Evolutionary conservation across 2,329 filamentous ascomycete species (phyloP).

Genomic region (Penicillium sp.): DNA sequence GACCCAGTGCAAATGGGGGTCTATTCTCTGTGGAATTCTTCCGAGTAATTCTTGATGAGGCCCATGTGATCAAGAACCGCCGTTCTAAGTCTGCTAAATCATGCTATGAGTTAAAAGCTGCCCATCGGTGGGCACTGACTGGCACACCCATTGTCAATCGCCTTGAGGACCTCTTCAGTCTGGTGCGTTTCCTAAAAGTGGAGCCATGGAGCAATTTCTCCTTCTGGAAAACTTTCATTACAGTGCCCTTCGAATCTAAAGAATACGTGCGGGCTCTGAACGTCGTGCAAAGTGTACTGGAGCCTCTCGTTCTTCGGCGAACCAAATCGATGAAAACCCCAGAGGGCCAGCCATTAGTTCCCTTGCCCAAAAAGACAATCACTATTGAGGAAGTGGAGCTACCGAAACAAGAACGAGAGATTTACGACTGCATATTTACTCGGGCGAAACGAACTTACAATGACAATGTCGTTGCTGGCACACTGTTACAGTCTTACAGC

Average conservation of each 20-base stretch:
- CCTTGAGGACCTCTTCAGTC: conserved; percentile 84
- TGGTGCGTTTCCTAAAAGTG: conserved; percentile 84
- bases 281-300: conserved; percentile 91
- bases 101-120: conserved; percentile 78
- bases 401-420: conserved; percentile 72
- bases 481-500: conserved; percentile 87
- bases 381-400: conserved; percentile 83
- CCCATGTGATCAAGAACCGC: conserved; percentile 81
- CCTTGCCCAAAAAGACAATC: conserved; percentile 68
- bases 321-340: conserved; percentile 99
- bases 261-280: conserved; percentile 89
- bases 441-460: conserved; percentile 76
- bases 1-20: conserved; percentile 60
- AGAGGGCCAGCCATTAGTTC: conserved; percentile 69
- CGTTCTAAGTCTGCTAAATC: conserved; percentile 89
- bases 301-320: conserved; percentile 85
- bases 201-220: conserved; percentile 99
- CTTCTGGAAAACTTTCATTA: conserved; percentile 98
- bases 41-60: conserved; percentile 89
- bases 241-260: conserved; percentile 88
- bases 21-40: conserved; percentile 92
- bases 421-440: conserved; percentile 83
- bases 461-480: conserved; percentile 80
- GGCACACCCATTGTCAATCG: conserved; percentile 96
- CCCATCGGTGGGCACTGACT: conserved; percentile 85